Evolutionary conservation across 371 early-diverging fungal genomes (phyloP), one percentile per base, ranked within the genome.

Genomic region (Lichtheimia ornata): DNA sequence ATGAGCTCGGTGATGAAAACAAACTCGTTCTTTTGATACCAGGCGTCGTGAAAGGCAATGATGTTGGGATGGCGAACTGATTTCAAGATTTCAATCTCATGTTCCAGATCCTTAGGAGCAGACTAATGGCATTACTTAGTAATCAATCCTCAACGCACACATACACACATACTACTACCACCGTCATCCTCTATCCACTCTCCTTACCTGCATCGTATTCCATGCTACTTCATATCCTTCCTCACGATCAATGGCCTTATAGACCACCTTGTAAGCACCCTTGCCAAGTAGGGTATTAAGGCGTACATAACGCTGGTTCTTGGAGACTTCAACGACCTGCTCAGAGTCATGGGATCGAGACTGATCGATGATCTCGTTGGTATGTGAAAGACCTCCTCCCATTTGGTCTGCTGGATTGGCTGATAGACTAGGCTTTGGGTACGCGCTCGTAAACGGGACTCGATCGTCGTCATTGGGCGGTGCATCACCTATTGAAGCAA

Each of bases 1-100:
- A 96, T 96, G 59, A 95, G 81, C 70, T 96, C 97, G 11, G 97
- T 96, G 45, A 96, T 89, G 69, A 95, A 95, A 41, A 86, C 84
- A 64, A 95, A 87, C 58, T 92, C 90, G 43, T 85, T 82, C 24
- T 88, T 82, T 64, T 82, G 74, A 51, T 79, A 77, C 89, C 91
- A 89, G 12, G 86, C 84, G 49, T 85, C 80, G 65, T 83, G 84
- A 59, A 94, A 85, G 61, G 87, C 86, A 71, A 96, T 93, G 58
- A 96, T 93, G 72, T 93, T 90, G n/a, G 94, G 93, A 71, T 94
- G 92, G 49, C 90, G 78, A 35, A 96, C 84, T 17, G 82, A 83
- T 66, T 92, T 84, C 18, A 96, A 81, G 40, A 87, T 87, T 50
- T 83, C 82, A 44, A 87, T 87, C 59, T 87, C 88, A 61, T 80